Evolutionary conservation across 371 early-diverging fungal genomes (phyloP).

Genomic region (Syncephalis fuscata): DNA sequence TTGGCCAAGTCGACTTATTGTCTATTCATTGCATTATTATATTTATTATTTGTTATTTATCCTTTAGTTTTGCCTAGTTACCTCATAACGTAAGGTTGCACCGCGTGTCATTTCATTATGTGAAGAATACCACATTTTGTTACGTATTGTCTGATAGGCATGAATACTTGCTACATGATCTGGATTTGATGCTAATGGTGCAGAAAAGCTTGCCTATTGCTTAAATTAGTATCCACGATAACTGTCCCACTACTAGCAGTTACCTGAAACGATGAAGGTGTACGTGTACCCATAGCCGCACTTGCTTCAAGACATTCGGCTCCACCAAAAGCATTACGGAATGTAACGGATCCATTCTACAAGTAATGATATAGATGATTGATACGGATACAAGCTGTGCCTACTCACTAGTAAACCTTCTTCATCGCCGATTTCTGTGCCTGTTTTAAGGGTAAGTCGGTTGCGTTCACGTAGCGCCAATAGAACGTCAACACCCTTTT

Average conservation of each 20-base stretch:
- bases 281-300: constrained; percentile 5
- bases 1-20: constrained; percentile 27
- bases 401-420: constrained; percentile 5
- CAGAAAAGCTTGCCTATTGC: constrained; percentile 7
- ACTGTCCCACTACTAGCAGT: background rate
- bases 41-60: background rate
- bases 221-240: background rate
- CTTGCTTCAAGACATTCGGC: constrained; percentile 8
- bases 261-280: constrained; percentile 9
- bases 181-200: constrained; percentile 7
- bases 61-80: background rate
- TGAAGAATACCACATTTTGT: constrained; percentile 6
- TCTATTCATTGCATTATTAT: constrained; percentile 10
- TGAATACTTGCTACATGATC: constrained; percentile 3
- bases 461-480: constrained; percentile 3
- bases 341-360: constrained; percentile 7
- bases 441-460: constrained; percentile 3
- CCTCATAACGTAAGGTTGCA: constrained; percentile 5
- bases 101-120: constrained; percentile 8
- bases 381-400: background rate
- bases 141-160: constrained; percentile 5
- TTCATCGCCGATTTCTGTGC: constrained; percentile 10
- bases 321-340: constrained; percentile 7
- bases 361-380: background rate
- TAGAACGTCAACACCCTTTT: constrained; percentile 2